Percentiles rank a stretch among this genome's conserved stretches.
Conservation (phyloP, 768 basidiomycete species). For the Mycena rebaudengoi region DNA sequence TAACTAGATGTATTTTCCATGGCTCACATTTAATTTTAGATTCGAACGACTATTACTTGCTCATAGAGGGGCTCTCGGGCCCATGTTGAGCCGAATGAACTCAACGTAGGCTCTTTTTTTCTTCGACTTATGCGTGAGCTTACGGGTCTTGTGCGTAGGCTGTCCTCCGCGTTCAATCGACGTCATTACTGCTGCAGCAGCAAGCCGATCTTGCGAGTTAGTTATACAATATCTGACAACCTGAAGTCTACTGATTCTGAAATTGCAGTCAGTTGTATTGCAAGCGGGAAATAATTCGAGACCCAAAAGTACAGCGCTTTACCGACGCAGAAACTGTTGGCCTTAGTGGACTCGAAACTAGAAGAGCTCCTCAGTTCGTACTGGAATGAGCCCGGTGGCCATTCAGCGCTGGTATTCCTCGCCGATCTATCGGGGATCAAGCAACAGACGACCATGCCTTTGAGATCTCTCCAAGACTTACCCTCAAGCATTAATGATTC, state of each 20-base stretch:
- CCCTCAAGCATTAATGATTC: too few species aligned
- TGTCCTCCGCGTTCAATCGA: conserved; percentile 41
- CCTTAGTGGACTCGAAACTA: conserved; percentile 41
- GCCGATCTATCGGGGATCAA: conserved; percentile 39
- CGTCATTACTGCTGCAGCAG: conserved; percentile 42
- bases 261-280: too few species aligned
- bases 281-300: too few species aligned
- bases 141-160: conserved; percentile 24
- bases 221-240: too few species aligned
- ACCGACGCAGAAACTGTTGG: conserved; percentile 39
- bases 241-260: too few species aligned
- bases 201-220: conserved; percentile 45
- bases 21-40: conserved; percentile 36
- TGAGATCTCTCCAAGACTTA: neutral
- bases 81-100: conserved; percentile 16
- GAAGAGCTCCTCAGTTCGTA: conserved; percentile 29
- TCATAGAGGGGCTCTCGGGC: conserved; percentile 43
- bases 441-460: neutral
- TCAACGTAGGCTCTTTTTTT: conserved; percentile 23
- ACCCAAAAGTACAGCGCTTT: conserved; percentile 34
- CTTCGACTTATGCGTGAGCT: neutral
- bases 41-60: conserved; percentile 59
- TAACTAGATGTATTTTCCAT: neutral
- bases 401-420: conserved; percentile 37
- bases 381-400: conserved; percentile 38